Base-by-base conservation (phyloP, 192 early-diverging fungal genomes). In the Funneliformis mosseae region DNA sequence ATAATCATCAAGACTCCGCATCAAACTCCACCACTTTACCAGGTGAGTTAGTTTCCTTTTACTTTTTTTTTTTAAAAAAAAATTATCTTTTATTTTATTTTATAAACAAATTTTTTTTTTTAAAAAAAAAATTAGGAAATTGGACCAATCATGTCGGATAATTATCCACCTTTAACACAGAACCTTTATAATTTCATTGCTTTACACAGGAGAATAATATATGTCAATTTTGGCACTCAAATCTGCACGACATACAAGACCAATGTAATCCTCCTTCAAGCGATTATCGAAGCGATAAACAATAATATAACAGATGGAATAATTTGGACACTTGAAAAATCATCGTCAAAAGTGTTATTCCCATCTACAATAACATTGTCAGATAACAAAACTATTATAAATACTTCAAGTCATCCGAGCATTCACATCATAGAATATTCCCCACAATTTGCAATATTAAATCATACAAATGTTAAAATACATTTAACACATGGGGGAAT, bases 401-500 rank as follows among this genome's bases (percentile, higher is more conserved):
- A 39, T 42, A 66, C 72, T 10, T 21, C 4, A n/a, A 21, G 43
- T 25, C 27, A 80, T 74, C 59, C 81, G 4, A 33, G 74, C 39
- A 45, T 83, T 10, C 42, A 33, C 21, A 25, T 85, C 59, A 23
- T 60, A 1, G 43, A 50, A 55, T 83, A 77, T 74, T 63, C 80
- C 1, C 80, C 82, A 9, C 85, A 85, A 61, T 83, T 81, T 43
- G 77, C 84, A 12, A 71, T 85, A 33, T 71, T 87, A 6, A 71
- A 77, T 33, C 85, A 87, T 59, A 16, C 66, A 8, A 70, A 79
- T 1, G 78, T 72, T 18, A 50, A 28, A 25, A 8, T 85, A 7
- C 85, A 85, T 64, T 33, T 87, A 18, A 81, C 78, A 0, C 82
- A 87, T 59, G 82, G 82, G 1, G 85, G 80, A 5, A 71, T 77